Base-by-base conservation (phyloP, 169 alveolate genomes). In the Cytauxzoon felis region DNA sequence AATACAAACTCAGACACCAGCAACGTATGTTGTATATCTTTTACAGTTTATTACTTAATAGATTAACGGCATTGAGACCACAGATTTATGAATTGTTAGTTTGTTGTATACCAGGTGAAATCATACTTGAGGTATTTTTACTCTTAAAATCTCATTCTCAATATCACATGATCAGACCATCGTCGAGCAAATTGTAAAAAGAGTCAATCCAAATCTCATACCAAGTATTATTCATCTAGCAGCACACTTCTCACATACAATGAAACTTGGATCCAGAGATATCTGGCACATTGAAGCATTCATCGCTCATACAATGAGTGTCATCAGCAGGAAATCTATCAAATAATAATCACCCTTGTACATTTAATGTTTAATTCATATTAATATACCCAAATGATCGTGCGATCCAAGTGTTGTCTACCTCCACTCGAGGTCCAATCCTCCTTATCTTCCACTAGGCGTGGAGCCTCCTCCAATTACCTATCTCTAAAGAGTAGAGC, bases 271-370 rank as follows among this genome's bases (percentile, higher is more conserved):
- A 30, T 71, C 84, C 11, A 81, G 82, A 36, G 91, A 87, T 1
- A 86, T 88, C 9, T 81, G 91, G 87, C 93, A 88, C 64, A 60
- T 88, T 23, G 93, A 88, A 61, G 93, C 93, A 34, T 84, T 83
- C 59, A 45, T 87, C 40, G 93, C 89, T 45, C 90, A 80, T 47
- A 78, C 65, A 56, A 85, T 87, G 92, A 21, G 72, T 26, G 64
- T 65, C 2, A 3, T 76, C n/a, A 13, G 73, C 86, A 1, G 30
- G 18, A 26, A 32, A 23, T 9, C 11, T 42, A 69, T 4, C 3
- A 7, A 11, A 34, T 27, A 21, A 2, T 27, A 52, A n/a, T n/a
- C n/a, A n/a, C n/a, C n/a, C n/a, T n/a, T n/a, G n/a, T n/a, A n/a
- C n/a, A n/a, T n/a, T n/a, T n/a, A n/a, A n/a, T n/a, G n/a, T n/a